Conservation (phyloP, 768 basidiomycete genomes). For the Suillus plorans region DNA sequence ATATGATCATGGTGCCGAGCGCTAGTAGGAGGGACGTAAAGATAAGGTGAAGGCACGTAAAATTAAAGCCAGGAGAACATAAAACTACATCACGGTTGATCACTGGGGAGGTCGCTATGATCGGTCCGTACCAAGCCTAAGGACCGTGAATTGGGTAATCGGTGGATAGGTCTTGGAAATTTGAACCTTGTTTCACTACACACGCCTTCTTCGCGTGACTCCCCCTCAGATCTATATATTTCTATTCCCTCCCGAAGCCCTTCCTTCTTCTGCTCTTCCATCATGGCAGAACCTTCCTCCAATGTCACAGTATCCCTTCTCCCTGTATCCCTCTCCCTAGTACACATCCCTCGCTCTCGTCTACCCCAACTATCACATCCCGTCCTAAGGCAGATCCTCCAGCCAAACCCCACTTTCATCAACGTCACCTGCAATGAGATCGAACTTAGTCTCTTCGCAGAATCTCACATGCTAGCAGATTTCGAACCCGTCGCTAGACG, state of each 20-base stretch:
- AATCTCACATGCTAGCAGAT: conserved; percentile 52
- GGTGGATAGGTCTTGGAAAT: neutral
- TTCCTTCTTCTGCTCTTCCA: conserved; percentile 10
- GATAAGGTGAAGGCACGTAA: neutral
- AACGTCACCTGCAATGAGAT: conserved; percentile 78
- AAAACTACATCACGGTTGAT: too few species aligned
- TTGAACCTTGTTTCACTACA: neutral
- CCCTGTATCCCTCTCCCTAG: conserved; percentile 68
- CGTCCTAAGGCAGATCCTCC: conserved; percentile 68
- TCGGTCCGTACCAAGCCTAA: neutral
- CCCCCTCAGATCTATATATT: conserved; percentile 14
- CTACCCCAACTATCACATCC: conserved; percentile 57
- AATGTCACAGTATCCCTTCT: conserved; percentile 67
- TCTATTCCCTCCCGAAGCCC: neutral
- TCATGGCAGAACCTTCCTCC: conserved; percentile 26
- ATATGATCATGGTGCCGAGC: too few species aligned
- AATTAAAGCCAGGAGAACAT: too few species aligned
- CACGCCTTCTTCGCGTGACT: conserved; percentile 16
- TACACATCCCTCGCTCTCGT: conserved; percentile 73
- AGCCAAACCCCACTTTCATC: conserved; percentile 64
- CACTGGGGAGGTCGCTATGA: neutral
- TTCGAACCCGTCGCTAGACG: conserved; percentile 61
- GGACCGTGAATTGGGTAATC: neutral
- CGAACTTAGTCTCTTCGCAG: conserved; percentile 75
- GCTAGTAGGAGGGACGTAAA: neutral